A percentile compares a stretch with the other conserved stretches of the same genome.
These are phyloP conservation scores for Epichloe hybrida DNA, from an alignment of 2,329 filamentous ascomycete species.

Conservation along the genomic window DNA sequence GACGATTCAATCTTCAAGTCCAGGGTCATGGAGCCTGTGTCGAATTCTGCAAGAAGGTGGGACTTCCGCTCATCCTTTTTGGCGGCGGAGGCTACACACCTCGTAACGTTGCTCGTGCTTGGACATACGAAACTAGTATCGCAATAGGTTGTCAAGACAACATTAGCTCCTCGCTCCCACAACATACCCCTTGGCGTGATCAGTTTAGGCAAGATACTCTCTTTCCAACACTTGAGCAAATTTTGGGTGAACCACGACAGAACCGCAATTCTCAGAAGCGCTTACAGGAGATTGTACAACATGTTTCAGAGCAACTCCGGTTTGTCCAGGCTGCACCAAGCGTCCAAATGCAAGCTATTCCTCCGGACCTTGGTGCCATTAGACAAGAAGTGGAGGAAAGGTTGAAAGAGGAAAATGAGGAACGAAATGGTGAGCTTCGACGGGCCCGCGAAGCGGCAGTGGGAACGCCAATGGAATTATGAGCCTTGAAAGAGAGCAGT, in stretches of 20 bases:
- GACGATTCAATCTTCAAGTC: conserved; percentile 93
- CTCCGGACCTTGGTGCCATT: conserved; percentile 57
- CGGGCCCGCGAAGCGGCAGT: conserved; percentile 42
- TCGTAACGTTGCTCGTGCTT: conserved; percentile 87
- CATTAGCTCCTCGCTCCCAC: conserved; percentile 60
- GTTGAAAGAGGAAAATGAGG: conserved; percentile 50
- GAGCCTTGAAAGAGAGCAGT: background rate
- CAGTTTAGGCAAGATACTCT: conserved; percentile 82
- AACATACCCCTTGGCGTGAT: conserved; percentile 70
- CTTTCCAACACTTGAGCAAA: conserved; percentile 71
- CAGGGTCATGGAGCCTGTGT: conserved; percentile 88
- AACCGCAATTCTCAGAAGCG: conserved; percentile 73
- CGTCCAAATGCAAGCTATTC: conserved; percentile 70
- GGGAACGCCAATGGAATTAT: conserved; percentile 43
- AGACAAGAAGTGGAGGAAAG: conserved; percentile 56
- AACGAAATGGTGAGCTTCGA: conserved; percentile 40
- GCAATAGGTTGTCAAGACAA: conserved; percentile 62
- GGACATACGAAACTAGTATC: conserved; percentile 92
- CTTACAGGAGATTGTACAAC: conserved; percentile 59
- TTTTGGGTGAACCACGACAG: conserved; percentile 51
- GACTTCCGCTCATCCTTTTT: conserved; percentile 74
- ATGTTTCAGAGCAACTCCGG: conserved; percentile 71
- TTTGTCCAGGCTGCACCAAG: conserved; percentile 79
- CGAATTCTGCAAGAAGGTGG: conserved; percentile 69
- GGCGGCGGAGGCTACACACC: conserved; percentile 95